Evolutionary conservation across 2,329 filamentous ascomycete species (phyloP).

Genomic region (Alternaria sp.): DNA sequence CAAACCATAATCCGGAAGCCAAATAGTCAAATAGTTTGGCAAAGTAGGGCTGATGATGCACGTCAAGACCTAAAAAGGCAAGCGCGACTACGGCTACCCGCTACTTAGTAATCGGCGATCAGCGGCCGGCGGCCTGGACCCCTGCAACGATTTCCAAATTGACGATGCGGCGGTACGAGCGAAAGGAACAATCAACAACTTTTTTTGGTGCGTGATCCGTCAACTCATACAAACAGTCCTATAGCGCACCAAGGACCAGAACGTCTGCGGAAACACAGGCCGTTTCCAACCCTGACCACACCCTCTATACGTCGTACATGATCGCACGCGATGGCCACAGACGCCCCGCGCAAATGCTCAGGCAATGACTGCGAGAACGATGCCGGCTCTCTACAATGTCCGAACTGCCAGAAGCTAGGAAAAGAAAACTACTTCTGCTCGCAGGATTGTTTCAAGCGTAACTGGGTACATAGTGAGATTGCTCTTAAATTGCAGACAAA

Average conservation of each 20-base stretch:
- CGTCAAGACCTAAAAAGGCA: constrained; percentile 29
- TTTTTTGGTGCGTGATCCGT: constrained; percentile 33
- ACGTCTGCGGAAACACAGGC: background rate
- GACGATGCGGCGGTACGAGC: constrained; percentile 24
- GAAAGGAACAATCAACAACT: constrained; percentile 16
- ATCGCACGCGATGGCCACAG: constrained; percentile 42
- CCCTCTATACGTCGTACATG: constrained; percentile 1
- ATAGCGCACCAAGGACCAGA: constrained; percentile 3
- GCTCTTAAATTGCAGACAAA: constrained; percentile 16
- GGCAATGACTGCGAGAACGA: constrained; percentile 87
- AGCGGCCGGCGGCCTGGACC: constrained; percentile 27
- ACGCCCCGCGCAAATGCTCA: constrained; percentile 73
- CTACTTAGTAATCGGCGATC: constrained; percentile 36
- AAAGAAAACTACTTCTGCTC: constrained; percentile 96
- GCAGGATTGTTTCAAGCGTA: constrained; percentile 98
- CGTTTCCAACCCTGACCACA: background rate
- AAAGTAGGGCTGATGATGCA: constrained; percentile 26
- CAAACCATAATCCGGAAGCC: constrained; percentile 12
- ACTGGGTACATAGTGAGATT: constrained; percentile 75
- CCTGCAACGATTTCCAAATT: constrained; percentile 25
- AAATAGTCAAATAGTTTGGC: constrained; percentile 18
- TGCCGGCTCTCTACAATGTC: constrained; percentile 87
- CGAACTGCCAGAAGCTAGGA: constrained; percentile 89
- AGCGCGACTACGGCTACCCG: constrained; percentile 18
- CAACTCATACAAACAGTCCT: constrained; percentile 1